A percentile compares a stretch with the other conserved stretches of the same genome.
These are phyloP conservation scores for Ampelocalamus luodianensis DNA, from an alignment of 176 grass and related monocot species.

Conservation along the genomic window DNA sequence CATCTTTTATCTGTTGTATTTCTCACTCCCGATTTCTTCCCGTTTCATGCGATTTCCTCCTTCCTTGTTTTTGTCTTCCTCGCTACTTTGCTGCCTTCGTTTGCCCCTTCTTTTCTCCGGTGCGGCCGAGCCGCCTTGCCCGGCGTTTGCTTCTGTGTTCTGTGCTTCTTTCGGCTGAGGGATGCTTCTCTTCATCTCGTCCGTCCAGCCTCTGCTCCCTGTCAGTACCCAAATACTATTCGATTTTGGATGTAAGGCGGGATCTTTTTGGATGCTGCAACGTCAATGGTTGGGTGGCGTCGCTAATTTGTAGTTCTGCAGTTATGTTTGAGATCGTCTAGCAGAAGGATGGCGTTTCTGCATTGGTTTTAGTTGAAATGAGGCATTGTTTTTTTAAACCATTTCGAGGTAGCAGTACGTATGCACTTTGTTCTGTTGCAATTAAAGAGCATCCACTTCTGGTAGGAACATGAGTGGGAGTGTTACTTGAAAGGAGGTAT, in stretches of 20 bases:
- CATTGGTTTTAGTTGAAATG: not conserved
- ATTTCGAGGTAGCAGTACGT: not conserved
- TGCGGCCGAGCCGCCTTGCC: too few relatives aligned
- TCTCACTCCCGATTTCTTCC: too few relatives aligned
- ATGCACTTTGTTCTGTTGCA: not conserved
- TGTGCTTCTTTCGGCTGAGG: too few relatives aligned
- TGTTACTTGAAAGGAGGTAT: not conserved
- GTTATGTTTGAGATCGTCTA: not conserved
- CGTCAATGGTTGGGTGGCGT: not conserved
- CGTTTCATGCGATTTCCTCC: too few relatives aligned
- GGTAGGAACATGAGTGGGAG: not conserved
- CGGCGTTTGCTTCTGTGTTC: too few relatives aligned
- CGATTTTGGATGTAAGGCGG: not conserved
- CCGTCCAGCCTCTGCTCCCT: too few relatives aligned
- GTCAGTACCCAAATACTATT: too few relatives aligned
- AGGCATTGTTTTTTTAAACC: not conserved
- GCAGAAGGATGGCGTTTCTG: slow-evolving; percentile 22
- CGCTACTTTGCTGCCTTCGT: too few relatives aligned
- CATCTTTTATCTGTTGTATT: too few relatives aligned
- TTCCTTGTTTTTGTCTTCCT: too few relatives aligned
- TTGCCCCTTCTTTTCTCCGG: too few relatives aligned
- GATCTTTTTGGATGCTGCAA: not conserved
- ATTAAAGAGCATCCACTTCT: not conserved
- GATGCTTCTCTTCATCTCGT: too few relatives aligned
- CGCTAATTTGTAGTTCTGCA: not conserved